Evolutionary conservation across 805 yeast genomes (phyloP).

Genomic region (Dipodascus albidus): DNA sequence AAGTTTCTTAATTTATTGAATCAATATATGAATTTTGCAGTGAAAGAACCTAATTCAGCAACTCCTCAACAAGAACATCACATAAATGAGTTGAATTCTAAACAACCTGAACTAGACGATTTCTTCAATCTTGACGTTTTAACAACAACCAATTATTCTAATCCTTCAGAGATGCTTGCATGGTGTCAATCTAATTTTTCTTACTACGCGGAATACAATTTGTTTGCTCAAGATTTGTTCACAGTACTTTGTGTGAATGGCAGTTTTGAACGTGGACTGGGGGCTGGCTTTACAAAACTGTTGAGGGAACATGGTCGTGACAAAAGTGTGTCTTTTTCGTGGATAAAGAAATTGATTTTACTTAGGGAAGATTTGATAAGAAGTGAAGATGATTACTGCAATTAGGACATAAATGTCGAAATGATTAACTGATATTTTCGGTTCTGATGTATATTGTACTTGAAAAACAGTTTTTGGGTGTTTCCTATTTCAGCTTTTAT

Average conservation of each 20-base stretch:
- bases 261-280: not conserved
- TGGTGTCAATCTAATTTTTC: not conserved
- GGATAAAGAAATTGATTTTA: not conserved
- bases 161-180: not conserved
- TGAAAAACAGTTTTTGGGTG: constrained; percentile 1
- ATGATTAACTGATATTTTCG: not conserved
- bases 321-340: not conserved
- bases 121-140: not conserved
- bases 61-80: not conserved
- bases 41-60: not conserved
- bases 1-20: not conserved
- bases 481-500: not conserved
- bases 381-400: not conserved
- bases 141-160: not conserved
- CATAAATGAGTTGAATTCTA: not conserved
- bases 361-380: not conserved
- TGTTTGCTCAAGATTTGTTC: not conserved
- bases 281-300: not conserved
- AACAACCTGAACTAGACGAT: not conserved
- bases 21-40: not conserved
- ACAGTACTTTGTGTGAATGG: not conserved
- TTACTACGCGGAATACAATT: not conserved
- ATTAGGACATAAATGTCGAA: too few species aligned
- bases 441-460: not conserved
- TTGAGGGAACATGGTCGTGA: not conserved